A percentile compares a stretch with the other conserved stretches of the same genome.
Evolutionary conservation across 257 asterid genomes (phyloP).

Genomic region (Solanum chaucha): DNA sequence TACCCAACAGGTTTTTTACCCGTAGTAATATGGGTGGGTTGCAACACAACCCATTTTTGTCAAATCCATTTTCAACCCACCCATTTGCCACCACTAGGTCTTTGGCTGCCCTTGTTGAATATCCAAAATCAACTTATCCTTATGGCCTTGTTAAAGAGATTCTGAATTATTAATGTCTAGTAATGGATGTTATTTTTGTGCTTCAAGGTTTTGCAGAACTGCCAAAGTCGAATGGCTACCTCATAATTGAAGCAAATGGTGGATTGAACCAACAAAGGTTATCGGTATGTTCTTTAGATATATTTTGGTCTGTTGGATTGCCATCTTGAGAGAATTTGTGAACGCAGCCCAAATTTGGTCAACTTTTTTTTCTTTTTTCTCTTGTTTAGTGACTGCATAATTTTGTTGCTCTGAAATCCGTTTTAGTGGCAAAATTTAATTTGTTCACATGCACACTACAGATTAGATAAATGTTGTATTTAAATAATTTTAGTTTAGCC

Average conservation of each 20-base stretch:
- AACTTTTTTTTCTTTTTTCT: neutral
- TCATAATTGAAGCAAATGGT: slow-evolving; percentile 97
- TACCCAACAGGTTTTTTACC: neutral
- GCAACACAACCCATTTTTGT: neutral
- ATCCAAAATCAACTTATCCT: neutral
- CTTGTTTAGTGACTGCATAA: neutral
- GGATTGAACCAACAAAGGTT: slow-evolving; percentile 96
- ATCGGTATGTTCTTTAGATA: slow-evolving; percentile 56
- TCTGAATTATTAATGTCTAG: neutral
- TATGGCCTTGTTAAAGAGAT: neutral
- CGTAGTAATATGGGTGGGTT: neutral
- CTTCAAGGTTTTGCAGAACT: slow-evolving; percentile 46
- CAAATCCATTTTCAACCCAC: neutral
- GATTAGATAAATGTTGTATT: neutral
- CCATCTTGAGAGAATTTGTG: neutral
- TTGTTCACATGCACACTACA: neutral
- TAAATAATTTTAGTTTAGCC: neutral
- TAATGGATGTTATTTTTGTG: slow-evolving; percentile 9
- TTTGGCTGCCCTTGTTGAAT: neutral
- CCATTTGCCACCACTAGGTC: neutral
- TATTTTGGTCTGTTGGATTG: neutral
- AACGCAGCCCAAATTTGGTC: neutral
- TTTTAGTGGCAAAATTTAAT: neutral
- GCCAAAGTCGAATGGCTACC: slow-evolving; percentile 75
- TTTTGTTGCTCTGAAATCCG: neutral